These are phyloP conservation scores for Serendipita sp. DNA, from an alignment of 768 basidiomycete species.

Conservation along the genomic window DNA sequence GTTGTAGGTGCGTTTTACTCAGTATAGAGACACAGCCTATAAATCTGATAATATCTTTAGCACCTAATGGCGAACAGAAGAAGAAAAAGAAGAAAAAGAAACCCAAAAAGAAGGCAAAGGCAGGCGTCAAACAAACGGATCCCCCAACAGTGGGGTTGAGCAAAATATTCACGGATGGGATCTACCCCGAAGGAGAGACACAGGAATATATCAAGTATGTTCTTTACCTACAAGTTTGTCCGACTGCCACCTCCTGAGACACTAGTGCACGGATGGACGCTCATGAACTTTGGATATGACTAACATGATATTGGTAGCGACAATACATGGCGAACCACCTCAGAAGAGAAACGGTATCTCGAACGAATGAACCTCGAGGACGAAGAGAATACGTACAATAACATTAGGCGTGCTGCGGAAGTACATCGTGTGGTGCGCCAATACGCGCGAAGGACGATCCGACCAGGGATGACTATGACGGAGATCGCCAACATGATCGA, in stretches of 20 bases:
- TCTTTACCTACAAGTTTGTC: background rate
- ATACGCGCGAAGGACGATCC: constrained; percentile 66
- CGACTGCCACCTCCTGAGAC: background rate
- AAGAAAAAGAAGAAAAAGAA: constrained; percentile 94
- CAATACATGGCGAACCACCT: constrained; percentile 75
- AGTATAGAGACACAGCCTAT: background rate
- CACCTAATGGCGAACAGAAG: constrained; percentile 13
- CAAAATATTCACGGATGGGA: constrained; percentile 73
- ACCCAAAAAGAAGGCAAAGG: constrained; percentile 65
- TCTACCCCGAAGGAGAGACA: constrained; percentile 83
- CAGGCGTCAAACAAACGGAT: constrained; percentile 51
- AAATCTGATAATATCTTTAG: background rate
- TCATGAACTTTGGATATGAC: background rate
- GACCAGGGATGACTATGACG: constrained; percentile 86
- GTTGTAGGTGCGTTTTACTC: constrained; percentile 3
- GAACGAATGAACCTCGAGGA: constrained; percentile 68
- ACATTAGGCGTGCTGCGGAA: constrained; percentile 85
- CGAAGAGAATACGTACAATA: constrained; percentile 70
- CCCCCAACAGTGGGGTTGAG: constrained; percentile 81
- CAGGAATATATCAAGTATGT: constrained; percentile 64
- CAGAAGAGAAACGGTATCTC: constrained; percentile 75
- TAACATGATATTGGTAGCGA: background rate
- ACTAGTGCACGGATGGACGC: background rate
- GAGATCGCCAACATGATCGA: constrained; percentile 91
- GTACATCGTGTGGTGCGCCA: constrained; percentile 85